These are phyloP conservation scores for Persicaria maculosa DNA, from an alignment of 148 eudicot species.

Conservation along the genomic window DNA sequence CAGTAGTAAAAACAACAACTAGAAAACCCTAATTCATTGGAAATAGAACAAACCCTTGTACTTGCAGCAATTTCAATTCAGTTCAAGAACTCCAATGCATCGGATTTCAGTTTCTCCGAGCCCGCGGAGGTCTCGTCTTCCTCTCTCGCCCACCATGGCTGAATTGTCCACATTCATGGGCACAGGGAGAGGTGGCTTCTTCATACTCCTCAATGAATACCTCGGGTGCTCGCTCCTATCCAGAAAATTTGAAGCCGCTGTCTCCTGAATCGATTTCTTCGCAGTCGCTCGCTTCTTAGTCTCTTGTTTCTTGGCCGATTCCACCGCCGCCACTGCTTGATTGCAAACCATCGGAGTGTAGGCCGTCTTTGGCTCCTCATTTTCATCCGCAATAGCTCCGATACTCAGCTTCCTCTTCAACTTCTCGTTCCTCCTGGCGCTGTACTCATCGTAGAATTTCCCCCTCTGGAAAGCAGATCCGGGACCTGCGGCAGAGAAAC, in stretches of 20 bases:
- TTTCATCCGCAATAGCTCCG: conserved; percentile 24
- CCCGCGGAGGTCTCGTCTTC: conserved; percentile 39
- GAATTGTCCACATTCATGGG: conserved; percentile 45
- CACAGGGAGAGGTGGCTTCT: conserved; percentile 73
- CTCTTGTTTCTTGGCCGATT: conserved; percentile 46
- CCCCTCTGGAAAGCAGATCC: conserved; percentile 58
- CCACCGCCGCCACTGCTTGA: conserved; percentile 38
- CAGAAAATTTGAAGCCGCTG: conserved; percentile 29
- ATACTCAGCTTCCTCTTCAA: conserved; percentile 51
- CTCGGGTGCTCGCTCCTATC: conserved; percentile 51
- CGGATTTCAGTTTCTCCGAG: conserved; percentile 20
- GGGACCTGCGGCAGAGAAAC: conserved; percentile 9
- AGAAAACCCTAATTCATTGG: not conserved
- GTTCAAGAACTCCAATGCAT: not conserved
- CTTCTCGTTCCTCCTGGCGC: conserved; percentile 82
- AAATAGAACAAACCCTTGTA: not conserved
- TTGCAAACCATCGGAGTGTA: conserved; percentile 34
- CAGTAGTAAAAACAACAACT: not conserved
- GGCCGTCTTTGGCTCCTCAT: conserved; percentile 21
- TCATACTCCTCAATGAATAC: conserved; percentile 67
- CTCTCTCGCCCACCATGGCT: conserved; percentile 21
- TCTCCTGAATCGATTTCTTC: conserved; percentile 26
- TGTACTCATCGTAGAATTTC: conserved; percentile 59
- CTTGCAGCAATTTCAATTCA: not conserved
- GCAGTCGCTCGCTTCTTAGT: conserved; percentile 33